Evolutionary conservation across 257 asterid species (phyloP).

Genomic region (Ocimum tenuiflorum): DNA sequence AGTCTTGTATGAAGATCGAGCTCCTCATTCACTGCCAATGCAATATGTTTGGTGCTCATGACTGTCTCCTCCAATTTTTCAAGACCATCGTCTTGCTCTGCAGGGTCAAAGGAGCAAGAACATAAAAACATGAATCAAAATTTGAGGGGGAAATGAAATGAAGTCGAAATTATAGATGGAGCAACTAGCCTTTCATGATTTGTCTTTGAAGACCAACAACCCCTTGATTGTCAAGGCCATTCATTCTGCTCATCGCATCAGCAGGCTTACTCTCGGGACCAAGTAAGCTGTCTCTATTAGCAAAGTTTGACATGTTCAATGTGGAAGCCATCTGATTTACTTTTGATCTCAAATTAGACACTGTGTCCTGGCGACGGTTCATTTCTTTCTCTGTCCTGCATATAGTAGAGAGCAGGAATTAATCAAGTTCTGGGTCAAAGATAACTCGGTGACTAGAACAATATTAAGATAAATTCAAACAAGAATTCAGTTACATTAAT

Average conservation of each 20-base stretch:
- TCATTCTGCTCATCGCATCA: conserved; percentile 75
- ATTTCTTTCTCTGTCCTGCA: conserved; percentile 84
- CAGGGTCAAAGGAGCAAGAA: conserved; percentile 2
- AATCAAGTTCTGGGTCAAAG: not conserved
- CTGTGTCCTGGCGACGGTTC: conserved; percentile 84
- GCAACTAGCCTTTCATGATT: conserved; percentile 73
- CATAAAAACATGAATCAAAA: not conserved
- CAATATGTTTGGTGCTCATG: conserved; percentile 88
- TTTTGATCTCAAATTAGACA: conserved; percentile 59
- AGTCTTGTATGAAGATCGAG: conserved; percentile 82
- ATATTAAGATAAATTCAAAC: not conserved
- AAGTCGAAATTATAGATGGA: conserved; percentile 4
- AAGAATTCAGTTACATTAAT: not conserved
- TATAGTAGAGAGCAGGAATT: not conserved
- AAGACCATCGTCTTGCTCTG: conserved; percentile 97
- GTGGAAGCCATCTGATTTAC: conserved; percentile 77
- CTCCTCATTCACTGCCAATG: conserved; percentile 90
- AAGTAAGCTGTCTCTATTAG: conserved; percentile 81
- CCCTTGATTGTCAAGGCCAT: conserved; percentile 78
- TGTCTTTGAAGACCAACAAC: conserved; percentile 88
- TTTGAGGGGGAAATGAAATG: conserved; percentile 23
- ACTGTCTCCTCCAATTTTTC: conserved; percentile 84
- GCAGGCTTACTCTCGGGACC: conserved; percentile 86
- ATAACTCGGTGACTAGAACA: not conserved
- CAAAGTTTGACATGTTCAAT: conserved; percentile 83